Evolutionary conservation across 495 filamentous ascomycete genomes (phyloP), one percentile per base, ranked within the genome.

Genomic region (Lindgomyces ingoldianus): DNA sequence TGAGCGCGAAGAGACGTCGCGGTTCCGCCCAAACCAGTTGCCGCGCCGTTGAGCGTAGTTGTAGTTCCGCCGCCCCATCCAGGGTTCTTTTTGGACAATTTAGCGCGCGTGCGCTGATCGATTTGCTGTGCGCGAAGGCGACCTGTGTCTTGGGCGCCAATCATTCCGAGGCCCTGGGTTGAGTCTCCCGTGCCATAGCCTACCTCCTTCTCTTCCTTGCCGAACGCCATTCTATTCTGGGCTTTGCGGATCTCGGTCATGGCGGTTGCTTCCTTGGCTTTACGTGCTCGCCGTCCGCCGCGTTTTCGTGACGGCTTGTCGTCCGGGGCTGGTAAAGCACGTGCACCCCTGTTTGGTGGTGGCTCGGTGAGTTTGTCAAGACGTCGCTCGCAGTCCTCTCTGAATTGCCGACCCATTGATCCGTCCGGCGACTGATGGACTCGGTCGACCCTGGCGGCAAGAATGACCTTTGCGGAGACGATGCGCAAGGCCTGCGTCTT

Each of bases 161-260:
- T 88, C 95, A 98, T 98, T 53, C 94, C 94, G 68, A 98, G 75
- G 25, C 94, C 94, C 60, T 87, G 85, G 4, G 93, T 96, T 62
- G 85, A 84, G 64, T 96, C 91, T 27, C 93, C 90, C 10, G 84
- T 84, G 14, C 92, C 94, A 73, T 95, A 98, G 14, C 94, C 94
- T 19, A 94, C 89, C 76, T 98, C 94, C 65, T 88, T 85, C 74
- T 98, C 94, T 70, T 98, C 94, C 70, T 95, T 94, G 52, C 93
- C 93, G 67, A 98, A 98, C 0, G 89, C 91, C 83, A 98, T 87
- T 22, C 94, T 85, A 76, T 98, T 98, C 76, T 96, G 93, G 8
- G 93, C 91, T 72, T 98, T 98, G 58, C 92, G 89, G 29, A 98
- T 79, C 58, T 98, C 94, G 1, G 94, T 98, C 92, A 97, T 96